Evolutionary conservation across 345 rosid genomes (phyloP).

Genomic region (Salix udensis): DNA sequence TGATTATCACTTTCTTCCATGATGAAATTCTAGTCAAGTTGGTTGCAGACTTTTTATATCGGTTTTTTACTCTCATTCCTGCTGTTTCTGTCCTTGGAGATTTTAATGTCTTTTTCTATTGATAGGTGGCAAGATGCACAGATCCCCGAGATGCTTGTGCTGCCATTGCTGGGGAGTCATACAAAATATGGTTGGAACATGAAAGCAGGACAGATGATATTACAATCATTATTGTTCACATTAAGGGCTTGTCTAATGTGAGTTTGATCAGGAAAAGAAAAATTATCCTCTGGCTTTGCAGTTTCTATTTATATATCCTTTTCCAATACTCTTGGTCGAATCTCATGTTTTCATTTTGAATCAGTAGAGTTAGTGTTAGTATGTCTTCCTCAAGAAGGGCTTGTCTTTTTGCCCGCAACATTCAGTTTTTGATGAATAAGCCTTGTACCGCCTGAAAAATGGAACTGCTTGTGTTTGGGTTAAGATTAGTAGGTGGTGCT

Average conservation of each 20-base stretch:
- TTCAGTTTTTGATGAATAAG: not conserved
- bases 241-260: conserved; percentile 62
- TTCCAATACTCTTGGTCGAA: not conserved
- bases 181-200: conserved; percentile 80
- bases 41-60: not conserved
- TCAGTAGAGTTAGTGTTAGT: not conserved
- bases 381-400: not conserved
- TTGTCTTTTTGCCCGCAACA: not conserved
- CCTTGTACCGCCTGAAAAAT: not conserved
- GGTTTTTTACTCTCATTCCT: not conserved
- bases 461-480: not conserved
- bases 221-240: conserved; percentile 80
- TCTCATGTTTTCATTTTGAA: not conserved
- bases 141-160: conserved; percentile 94
- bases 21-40: not conserved
- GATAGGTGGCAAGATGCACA: conserved; percentile 61
- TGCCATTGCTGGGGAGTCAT: conserved; percentile 85
- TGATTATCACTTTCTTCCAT: not conserved
- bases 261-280: conserved; percentile 15
- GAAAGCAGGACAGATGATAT: conserved; percentile 97
- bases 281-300: conserved; percentile 6
- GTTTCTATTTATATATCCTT: not conserved
- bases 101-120: conserved; percentile 7
- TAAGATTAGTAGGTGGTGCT: not conserved
- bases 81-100: not conserved